Evolutionary conservation across 2,329 filamentous ascomycete species (phyloP).

Genomic region (Penicillium thymicola): DNA sequence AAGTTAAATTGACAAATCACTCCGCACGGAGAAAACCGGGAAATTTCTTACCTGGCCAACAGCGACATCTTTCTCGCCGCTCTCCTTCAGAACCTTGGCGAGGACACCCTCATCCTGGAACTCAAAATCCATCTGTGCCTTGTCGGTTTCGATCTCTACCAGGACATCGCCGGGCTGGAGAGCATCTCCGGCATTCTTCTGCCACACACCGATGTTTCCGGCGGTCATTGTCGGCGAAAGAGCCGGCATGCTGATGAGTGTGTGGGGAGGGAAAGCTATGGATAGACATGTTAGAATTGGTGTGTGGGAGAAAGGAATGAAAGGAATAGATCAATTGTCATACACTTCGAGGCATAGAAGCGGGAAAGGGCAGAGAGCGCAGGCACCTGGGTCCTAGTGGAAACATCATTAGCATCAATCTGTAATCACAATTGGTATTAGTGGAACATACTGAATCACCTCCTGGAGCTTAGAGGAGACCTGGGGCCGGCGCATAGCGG

Average conservation of each 20-base stretch:
- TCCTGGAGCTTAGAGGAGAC: slow-evolving; percentile 44
- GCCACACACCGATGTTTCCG: slow-evolving; percentile 95
- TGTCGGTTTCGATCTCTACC: slow-evolving; percentile 98
- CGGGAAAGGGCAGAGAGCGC: slow-evolving; percentile 59
- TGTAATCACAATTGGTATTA: not conserved
- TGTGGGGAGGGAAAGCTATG: slow-evolving; percentile 89
- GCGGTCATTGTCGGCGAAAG: slow-evolving; percentile 96
- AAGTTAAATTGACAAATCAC: slow-evolving; percentile 11
- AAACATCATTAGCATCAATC: slow-evolving; percentile 21
- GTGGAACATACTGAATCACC: slow-evolving; percentile 38
- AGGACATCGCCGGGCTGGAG: slow-evolving; percentile 90
- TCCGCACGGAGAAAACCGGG: slow-evolving; percentile 16
- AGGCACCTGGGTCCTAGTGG: slow-evolving; percentile 44
- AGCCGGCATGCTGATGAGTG: slow-evolving; percentile 94
- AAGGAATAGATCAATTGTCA: slow-evolving; percentile 25
- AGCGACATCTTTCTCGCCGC: slow-evolving; percentile 87
- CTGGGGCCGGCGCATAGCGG: slow-evolving; percentile 46
- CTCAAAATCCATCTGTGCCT: slow-evolving; percentile 99
- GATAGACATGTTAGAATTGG: slow-evolving; percentile 21
- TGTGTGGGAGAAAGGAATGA: slow-evolving; percentile 1
- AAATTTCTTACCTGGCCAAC: slow-evolving; percentile 80
- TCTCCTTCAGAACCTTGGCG: slow-evolving; percentile 89
- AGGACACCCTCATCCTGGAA: slow-evolving; percentile 97
- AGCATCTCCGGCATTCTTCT: slow-evolving; percentile 90
- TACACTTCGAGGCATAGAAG: slow-evolving; percentile 69